Base-by-base conservation (phyloP, 306 rosid species). In the Trifolium subterraneum region DNA sequence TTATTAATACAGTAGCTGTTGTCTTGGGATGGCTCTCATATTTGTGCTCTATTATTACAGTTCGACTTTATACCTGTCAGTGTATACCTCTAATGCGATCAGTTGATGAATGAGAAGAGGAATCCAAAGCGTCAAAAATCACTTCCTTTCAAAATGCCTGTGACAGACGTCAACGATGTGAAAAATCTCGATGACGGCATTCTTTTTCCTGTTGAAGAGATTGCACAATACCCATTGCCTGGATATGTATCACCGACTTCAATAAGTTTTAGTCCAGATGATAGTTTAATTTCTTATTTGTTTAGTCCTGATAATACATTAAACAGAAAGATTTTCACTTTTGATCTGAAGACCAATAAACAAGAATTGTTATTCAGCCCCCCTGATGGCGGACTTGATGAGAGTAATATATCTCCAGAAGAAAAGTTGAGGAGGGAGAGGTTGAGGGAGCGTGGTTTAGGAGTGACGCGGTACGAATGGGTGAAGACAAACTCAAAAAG, bases 361-460 rank as follows among this genome's bases (percentile, higher is more conserved):
- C 89, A 87, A 77, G 90, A 90, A 41, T 63, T 88, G 85, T 59
- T 89, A 68, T 94, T 94, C 55, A 86, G 98, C 58, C 96, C 99
- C 41, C 96, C 90, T 0, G 92, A 88, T 72, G 99, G 96, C 5
- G 99, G 97, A 68, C 85, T 90, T n/a, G 97, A 90, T 38, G 97
- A 94, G 83, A 86, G 90, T 66, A 91, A 91, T 75, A 87, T 92
- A 73, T 87, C 99, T 27, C 85, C 92, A 0, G 97, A 94, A 79
- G 97, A 92, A 84, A 92, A 92, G 81, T 75, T 92, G 84, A 87
- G 98, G 91, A 86, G 97, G 85, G 99, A 94, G 86, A 92, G 99
- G 84, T 81, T 84, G 87, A 87, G 96, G 84, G 99, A 92, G 80
- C 93, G 97, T 0, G 97, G 99, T 71, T 80, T 92, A 80, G 99